Evolutionary conservation across 805 yeast species (phyloP), one percentile per base, ranked within the genome.

Genomic region (Komagataella ulmi): DNA sequence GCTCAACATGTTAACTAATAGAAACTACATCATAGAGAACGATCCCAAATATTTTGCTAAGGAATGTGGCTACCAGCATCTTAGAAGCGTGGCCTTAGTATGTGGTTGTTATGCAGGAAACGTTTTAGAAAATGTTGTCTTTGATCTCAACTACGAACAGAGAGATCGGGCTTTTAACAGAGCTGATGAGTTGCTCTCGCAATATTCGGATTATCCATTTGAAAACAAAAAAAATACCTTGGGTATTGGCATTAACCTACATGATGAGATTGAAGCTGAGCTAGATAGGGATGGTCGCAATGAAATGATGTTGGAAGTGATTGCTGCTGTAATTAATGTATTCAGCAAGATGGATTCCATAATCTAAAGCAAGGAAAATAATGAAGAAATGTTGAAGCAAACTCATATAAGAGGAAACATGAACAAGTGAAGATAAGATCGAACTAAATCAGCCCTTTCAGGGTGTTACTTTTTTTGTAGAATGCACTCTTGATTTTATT

Each of bases 81-180:
- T 93, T 52, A 80, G 99, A 61, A 76, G 96, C 3, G 74, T 93
- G 46, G 76, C 93, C 21, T 76, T 93, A 57, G 88, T 88, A 17
- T 83, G 90, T 59, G 95, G 95, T 17, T 80, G 96, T 17, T 88
- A 88, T 63, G 97, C 98, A 24, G 99, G 97, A 46, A 93, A 89
- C 64, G 99, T 93, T 10, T 76, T 93, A 58, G 99, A 93, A 60
- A 93, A 91, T 63, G 91, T 88, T 3, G 73, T 90, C 54, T 72
- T 81, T 47, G 74, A 83, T 24, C 73, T 90, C 55, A 83, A 82
- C 58, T 89, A 88, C 65, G 97, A 88, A 58, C 85, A 81, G 57
- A 80, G 98, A 59, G 99, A 93, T 66, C 81, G 83, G 59, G 97
- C 97, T 0, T 85, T 90, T 65, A 80, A 86, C 3, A 78, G 96